Base-by-base conservation (phyloP, 768 basidiomycete genomes). In the Podaxis sp. region DNA sequence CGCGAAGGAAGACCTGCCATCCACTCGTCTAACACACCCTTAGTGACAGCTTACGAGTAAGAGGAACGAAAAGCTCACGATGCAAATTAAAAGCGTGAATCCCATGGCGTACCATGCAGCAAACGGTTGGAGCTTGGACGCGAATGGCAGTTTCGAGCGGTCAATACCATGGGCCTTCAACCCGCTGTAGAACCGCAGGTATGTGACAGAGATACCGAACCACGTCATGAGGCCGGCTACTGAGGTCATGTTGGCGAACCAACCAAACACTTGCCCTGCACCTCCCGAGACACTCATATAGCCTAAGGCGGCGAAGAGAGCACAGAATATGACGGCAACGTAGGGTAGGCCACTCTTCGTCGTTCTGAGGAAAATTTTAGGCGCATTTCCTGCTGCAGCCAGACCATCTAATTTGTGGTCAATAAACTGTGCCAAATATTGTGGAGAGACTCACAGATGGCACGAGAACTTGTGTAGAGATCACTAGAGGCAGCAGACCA, bases 401-500 rank as follows among this genome's bases (percentile, higher is more conserved):
- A 98, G 82, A 57, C 93, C 94, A 73, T 96, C 91, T 90, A 22
- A 36, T 41, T 50, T 51, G 58, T 55, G 22, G 3, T n/a, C 40
- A 58, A 41, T 59, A 51, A 25, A 51, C 29, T 55, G 60, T 27
- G 38, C 37, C 6, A 22, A 40, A 55, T 9, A 49, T 17, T n/a
- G 17, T 25, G 22, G 3, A 7, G 4, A 33, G 46, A 79, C 88
- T 67, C 65, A 91, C 90, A 96, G 8, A 98, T 81, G 0, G 90
- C 91, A 59, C 91, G 87, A 17, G 94, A 94, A 51, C 89, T 89
- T 3, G 93, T 95, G 76, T 94, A 96, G 51, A 97, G 73, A 71
- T 96, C 94, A 72, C 89, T 91, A 24, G 88, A 89, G 4, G 91
- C 93, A 37, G 95, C 94, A 25, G 94, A 96, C 89, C 92, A 95